phyloP scores from a whole-genome alignment of 495 filamentous ascomycete genomes.

The Lophium mytilinum region DNA sequence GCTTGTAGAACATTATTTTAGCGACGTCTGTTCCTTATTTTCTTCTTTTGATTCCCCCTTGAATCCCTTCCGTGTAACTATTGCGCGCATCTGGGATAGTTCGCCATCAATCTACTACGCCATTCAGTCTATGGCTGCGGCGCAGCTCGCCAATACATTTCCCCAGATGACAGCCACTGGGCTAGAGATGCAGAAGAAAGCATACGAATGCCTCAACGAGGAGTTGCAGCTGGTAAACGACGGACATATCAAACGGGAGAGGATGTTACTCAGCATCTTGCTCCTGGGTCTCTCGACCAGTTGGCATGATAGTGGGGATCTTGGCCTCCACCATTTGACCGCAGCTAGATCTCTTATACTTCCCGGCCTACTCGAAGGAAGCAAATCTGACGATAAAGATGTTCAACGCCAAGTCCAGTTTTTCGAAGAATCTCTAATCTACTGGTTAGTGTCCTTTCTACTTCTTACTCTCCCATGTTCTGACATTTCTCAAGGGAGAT shows the following conservation, averaged over 20 bases:
- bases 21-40: conserved; percentile 49
- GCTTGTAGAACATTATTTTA: conserved; percentile 54
- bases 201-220: conserved; percentile 41
- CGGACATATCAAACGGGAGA: conserved; percentile 38
- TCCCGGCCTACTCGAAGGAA: conserved; percentile 11
- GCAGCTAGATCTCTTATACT: conserved; percentile 23
- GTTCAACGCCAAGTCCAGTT: conserved; percentile 46
- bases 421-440: conserved; percentile 50
- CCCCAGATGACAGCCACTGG: conserved; percentile 46
- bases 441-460: too few relatives aligned
- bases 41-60: conserved; percentile 52
- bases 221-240: conserved; percentile 29
- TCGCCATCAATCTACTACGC: conserved; percentile 50
- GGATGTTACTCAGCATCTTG: conserved; percentile 44
- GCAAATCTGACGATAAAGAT: conserved; percentile 23
- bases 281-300: conserved; percentile 50
- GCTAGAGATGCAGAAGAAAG: conserved; percentile 45
- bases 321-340: conserved; percentile 32
- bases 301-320: conserved; percentile 49
- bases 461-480: too few relatives aligned
- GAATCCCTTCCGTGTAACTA: conserved; percentile 50
- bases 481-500: too few relatives aligned
- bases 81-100: conserved; percentile 48
- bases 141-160: conserved; percentile 49
- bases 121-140: conserved; percentile 55